phyloP scores from a whole-genome alignment of 2,329 filamentous ascomycete species.

The Daldinia eschscholtzii region DNA sequence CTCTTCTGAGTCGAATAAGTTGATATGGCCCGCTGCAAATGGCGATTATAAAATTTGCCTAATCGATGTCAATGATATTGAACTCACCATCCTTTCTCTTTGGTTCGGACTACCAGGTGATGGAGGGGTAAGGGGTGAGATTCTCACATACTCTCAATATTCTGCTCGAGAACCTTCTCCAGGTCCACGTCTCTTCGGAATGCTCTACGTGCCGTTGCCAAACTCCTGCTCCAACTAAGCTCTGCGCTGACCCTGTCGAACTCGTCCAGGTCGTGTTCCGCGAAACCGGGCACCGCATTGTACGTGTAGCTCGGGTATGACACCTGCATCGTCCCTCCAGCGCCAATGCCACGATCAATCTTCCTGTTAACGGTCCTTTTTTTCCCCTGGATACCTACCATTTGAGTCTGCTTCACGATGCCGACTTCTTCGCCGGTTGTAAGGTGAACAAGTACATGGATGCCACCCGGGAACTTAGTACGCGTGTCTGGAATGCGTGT shows the following conservation, averaged over 20 bases:
- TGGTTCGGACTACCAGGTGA: background rate
- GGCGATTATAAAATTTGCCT: slow-evolving; percentile 68
- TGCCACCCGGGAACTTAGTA: slow-evolving; percentile 56
- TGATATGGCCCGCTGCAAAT: slow-evolving; percentile 71
- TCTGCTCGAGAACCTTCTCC: slow-evolving; percentile 74
- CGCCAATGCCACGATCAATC: slow-evolving; percentile 55
- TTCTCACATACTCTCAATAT: slow-evolving; percentile 66
- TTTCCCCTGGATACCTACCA: slow-evolving; percentile 62
- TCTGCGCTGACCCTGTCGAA: slow-evolving; percentile 73
- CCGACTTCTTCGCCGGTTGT: slow-evolving; percentile 55
- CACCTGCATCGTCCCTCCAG: slow-evolving; percentile 54
- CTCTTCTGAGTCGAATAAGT: slow-evolving; percentile 71
- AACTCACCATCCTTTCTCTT: background rate
- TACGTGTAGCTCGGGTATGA: slow-evolving; percentile 59
- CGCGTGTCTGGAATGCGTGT: slow-evolving; percentile 59
- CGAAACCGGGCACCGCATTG: slow-evolving; percentile 72
- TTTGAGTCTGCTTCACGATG: slow-evolving; percentile 58
- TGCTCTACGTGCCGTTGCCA: slow-evolving; percentile 70
- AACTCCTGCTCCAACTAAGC: slow-evolving; percentile 76
- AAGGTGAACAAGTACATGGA: slow-evolving; percentile 58
- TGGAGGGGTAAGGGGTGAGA: background rate
- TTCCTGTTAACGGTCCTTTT: slow-evolving; percentile 53
- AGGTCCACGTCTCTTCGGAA: slow-evolving; percentile 74
- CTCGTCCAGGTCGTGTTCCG: slow-evolving; percentile 76
- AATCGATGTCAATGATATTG: background rate